Conservation (phyloP, 305 asterid species). For the Striga hermonthica region DNA sequence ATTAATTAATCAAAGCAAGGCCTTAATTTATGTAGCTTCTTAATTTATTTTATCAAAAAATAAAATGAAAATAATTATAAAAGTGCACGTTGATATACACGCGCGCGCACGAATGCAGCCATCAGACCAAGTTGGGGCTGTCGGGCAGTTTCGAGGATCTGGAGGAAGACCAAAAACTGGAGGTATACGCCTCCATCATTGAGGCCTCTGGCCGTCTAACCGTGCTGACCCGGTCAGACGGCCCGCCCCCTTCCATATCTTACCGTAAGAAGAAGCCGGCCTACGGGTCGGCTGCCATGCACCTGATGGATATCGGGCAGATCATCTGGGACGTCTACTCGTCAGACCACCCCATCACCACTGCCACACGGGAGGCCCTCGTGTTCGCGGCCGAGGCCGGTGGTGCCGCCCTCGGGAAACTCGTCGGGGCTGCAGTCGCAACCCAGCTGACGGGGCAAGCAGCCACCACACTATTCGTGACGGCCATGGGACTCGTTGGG, state of each 20-base stretch:
- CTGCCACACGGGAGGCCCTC: not conserved
- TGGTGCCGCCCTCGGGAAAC: not conserved
- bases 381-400: not conserved
- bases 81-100: too few species aligned
- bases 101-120: not conserved
- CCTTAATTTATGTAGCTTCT: too few species aligned
- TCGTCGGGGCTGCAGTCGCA: not conserved
- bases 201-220: not conserved
- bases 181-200: not conserved
- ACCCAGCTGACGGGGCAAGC: not conserved
- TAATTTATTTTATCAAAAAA: too few species aligned
- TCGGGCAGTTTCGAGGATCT: not conserved
- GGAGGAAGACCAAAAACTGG: not conserved
- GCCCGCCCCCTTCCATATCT: not conserved
- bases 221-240: not conserved
- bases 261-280: not conserved
- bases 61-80: too few species aligned
- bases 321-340: slow-evolving; percentile 11
- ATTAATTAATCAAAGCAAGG: too few species aligned
- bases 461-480: not conserved
- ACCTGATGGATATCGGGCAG: slow-evolving; percentile 6
- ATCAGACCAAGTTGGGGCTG: not conserved
- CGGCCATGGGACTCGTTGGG: not conserved
- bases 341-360: not conserved
- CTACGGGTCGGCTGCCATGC: not conserved